Conservation (phyloP, 2,329 filamentous ascomycete species). For the Diaporthe nobilis region DNA sequence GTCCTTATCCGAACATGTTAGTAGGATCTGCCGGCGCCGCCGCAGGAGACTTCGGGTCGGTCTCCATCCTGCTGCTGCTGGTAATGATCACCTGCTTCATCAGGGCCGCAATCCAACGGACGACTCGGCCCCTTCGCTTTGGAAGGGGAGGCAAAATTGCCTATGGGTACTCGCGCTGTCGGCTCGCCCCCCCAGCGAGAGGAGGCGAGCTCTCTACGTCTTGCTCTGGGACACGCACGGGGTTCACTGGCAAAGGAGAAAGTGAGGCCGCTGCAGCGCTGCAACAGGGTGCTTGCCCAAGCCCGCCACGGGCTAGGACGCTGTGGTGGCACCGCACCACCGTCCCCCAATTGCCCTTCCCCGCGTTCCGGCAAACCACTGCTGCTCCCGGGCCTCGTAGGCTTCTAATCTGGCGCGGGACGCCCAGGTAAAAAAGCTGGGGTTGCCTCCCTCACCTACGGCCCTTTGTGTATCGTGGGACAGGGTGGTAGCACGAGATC, state of each 20-base stretch:
- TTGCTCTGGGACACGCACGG: background rate
- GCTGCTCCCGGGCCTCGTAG: background rate
- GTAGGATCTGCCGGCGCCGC: conserved; percentile 13
- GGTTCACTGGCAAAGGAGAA: background rate
- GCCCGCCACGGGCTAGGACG: background rate
- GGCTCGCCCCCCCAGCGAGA: background rate
- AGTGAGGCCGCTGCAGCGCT: background rate
- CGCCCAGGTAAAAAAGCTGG: too few species aligned
- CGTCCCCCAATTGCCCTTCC: background rate
- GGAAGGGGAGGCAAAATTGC: background rate
- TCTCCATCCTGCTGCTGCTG: background rate
- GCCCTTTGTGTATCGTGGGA: background rate
- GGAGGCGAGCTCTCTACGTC: background rate
- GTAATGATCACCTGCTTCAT: conserved; percentile 22
- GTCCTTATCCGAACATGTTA: conserved; percentile 15
- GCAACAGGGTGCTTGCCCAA: background rate
- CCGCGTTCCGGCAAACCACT: conserved; percentile 15
- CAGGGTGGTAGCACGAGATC: conserved; percentile 17
- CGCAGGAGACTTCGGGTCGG: background rate
- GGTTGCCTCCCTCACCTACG: background rate
- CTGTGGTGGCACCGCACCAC: conserved; percentile 11
- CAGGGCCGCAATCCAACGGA: background rate
- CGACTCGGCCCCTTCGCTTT: conserved; percentile 1
- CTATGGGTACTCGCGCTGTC: conserved; percentile 19
- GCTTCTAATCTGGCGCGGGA: background rate